phyloP scores from a whole-genome alignment of 495 filamentous ascomycete species.

The Penicillium dipodomyicola region DNA sequence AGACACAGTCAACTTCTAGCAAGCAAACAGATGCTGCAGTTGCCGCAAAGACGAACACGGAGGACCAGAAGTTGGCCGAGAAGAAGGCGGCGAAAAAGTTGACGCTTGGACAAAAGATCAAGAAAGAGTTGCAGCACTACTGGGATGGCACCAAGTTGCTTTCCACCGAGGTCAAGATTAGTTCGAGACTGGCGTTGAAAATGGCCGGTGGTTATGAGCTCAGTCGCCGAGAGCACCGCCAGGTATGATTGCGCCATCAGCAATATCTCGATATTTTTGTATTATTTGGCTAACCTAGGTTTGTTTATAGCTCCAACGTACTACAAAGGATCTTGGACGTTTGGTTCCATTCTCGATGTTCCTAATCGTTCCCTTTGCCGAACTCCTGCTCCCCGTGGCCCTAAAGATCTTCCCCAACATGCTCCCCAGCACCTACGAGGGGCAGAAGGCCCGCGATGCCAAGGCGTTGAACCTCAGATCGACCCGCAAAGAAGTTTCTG shows the following conservation, averaged over 20 bases:
- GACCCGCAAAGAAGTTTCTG: constrained; percentile 91
- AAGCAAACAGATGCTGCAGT: constrained; percentile 19
- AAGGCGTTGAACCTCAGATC: constrained; percentile 81
- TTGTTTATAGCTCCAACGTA: constrained; percentile 67
- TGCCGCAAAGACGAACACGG: constrained; percentile 4
- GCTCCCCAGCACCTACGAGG: constrained; percentile 96
- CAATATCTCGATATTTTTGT: not conserved
- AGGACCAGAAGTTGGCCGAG: constrained; percentile 53
- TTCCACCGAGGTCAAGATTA: constrained; percentile 89
- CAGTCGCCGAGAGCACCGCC: constrained; percentile 85
- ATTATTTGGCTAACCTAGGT: constrained; percentile 15
- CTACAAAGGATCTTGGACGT: constrained; percentile 87
- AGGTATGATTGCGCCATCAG: constrained; percentile 46
- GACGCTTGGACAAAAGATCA: constrained; percentile 86
- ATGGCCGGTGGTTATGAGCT: constrained; percentile 98
- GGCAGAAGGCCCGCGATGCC: constrained; percentile 78
- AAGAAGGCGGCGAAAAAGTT: constrained; percentile 83
- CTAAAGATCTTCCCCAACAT: constrained; percentile 95
- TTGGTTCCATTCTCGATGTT: constrained; percentile 96
- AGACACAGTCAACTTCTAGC: constrained; percentile 44
- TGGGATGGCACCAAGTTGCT: constrained; percentile 99
- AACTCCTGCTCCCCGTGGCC: constrained; percentile 89
- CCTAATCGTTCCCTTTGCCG: constrained; percentile 93
- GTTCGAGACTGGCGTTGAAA: constrained; percentile 83
- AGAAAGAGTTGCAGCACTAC: constrained; percentile 88